phyloP scores from a whole-genome alignment of 139 green algal species.

The Auxenochlorella pyrenoidosa region DNA sequence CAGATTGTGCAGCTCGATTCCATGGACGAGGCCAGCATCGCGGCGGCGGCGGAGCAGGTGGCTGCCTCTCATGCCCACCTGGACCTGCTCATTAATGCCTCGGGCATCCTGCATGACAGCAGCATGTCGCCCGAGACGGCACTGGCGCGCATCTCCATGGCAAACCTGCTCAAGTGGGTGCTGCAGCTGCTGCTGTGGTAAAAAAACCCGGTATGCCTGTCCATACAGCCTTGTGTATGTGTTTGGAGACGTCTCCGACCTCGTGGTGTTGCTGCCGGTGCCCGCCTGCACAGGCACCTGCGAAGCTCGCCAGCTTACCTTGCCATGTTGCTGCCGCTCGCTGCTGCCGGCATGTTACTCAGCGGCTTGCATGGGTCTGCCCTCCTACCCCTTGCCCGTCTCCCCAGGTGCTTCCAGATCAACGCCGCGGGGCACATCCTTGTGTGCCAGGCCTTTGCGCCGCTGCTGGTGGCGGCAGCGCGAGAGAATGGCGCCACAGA shows the following conservation, averaged over 20 bases:
- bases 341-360: too few relatives aligned
- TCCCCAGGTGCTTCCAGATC: conserved; percentile 47
- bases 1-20: conserved; percentile 69
- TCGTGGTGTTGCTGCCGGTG: too few relatives aligned
- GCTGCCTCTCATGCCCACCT: conserved; percentile 55
- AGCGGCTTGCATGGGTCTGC: too few relatives aligned
- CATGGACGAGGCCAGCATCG: conserved; percentile 63
- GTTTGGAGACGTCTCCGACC: too few relatives aligned
- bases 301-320: too few relatives aligned
- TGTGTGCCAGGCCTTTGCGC: conserved; percentile 65
- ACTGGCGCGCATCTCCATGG: conserved; percentile 57
- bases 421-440: conserved; percentile 87
- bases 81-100: conserved; percentile 79
- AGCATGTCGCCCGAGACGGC: conserved; percentile 75
- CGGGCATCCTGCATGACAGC: conserved; percentile 54
- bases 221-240: too few relatives aligned
- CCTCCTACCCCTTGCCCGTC: too few relatives aligned
- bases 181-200: too few relatives aligned
- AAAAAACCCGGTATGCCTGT: too few relatives aligned
- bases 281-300: too few relatives aligned
- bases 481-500: conserved; percentile 35
- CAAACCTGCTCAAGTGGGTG: conserved; percentile 48
- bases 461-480: conserved; percentile 51
- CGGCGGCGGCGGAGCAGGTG: conserved; percentile 35
- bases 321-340: too few relatives aligned